These are phyloP conservation scores for Hordeum pubiflorum DNA, from an alignment of 202 grass and related monocot genomes.

Conservation along the genomic window DNA sequence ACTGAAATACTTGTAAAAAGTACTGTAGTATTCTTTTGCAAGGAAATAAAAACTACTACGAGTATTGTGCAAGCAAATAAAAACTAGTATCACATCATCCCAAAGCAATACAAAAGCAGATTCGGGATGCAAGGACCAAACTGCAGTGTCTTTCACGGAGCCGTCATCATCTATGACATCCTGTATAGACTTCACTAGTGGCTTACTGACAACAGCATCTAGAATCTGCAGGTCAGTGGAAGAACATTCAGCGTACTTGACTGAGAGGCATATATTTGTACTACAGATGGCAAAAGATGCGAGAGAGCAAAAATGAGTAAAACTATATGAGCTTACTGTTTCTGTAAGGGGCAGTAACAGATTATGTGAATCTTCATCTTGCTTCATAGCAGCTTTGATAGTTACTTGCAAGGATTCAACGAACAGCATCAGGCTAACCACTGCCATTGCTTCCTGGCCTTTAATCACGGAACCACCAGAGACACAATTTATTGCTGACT, in stretches of 20 bases:
- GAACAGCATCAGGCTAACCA: constrained; percentile 47
- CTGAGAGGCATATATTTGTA: background rate
- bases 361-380: constrained; percentile 34
- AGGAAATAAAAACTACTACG: background rate
- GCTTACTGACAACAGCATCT: constrained; percentile 43
- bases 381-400: constrained; percentile 50
- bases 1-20: background rate
- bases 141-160: constrained; percentile 71
- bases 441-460: constrained; percentile 48
- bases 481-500: constrained; percentile 51
- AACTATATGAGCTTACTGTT: constrained; percentile 31
- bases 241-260: constrained; percentile 20
- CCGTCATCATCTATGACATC: constrained; percentile 65
- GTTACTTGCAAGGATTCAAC: constrained; percentile 60
- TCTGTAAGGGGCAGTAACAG: constrained; percentile 39
- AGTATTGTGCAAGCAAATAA: background rate
- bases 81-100: constrained; percentile 9
- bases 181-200: constrained; percentile 55
- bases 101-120: constrained; percentile 19
- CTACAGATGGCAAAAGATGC: background rate
- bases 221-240: constrained; percentile 41
- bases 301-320: background rate
- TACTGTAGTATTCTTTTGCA: background rate
- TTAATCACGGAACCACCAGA: constrained; percentile 49
- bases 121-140: constrained; percentile 29